Base-by-base conservation (phyloP, 2,329 filamentous ascomycete genomes). In the Trichophyton benhamiae region DNA sequence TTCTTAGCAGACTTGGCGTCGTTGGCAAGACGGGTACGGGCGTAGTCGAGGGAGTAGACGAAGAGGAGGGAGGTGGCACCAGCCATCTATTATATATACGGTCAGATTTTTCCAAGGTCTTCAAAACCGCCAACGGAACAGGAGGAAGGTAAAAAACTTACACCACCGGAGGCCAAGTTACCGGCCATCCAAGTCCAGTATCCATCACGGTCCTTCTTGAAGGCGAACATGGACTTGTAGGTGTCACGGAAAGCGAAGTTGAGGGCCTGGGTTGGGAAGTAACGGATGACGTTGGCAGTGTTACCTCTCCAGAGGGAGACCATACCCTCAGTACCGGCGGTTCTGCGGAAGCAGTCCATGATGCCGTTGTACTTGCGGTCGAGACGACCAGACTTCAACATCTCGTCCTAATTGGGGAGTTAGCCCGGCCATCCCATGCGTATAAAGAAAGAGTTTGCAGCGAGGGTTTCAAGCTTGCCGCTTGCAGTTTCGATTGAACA, bases 211-310 rank as follows among this genome's bases (percentile, higher is more conserved):
- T 99, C 94, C 89, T 97, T 97, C 91, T 97, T 99, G 91, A 90
- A 99, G 78, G 90, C 89, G 87, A 99, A 99, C 91, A 99, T 95
- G 77, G 88, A 85, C 91, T 99, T 99, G 91, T 96, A 99, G 87
- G 95, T 96, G 82, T 99, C 94, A 81, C 94, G 94, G 94, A 99
- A 99, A 79, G 94, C 94, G 78, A 99, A 99, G 91, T 99, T 99
- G 79, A 99, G 85, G 75, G 94, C 94, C 87, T 99, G 94, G 79
- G 94, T 99, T 72, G 94, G 94, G 90, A 99, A 99, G 85, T 99
- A 99, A 88, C 94, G 94, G 86, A 99, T 96, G 81, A 99, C 94
- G 88, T 99, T 99, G 90, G 94, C 94, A 78, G 94, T 99, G 90
- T 99, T 99, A 82, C 94, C 94, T 87, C 94, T 87, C 94, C 94